Evolutionary conservation across 1,284 basidiomycete species (phyloP), one percentile per base, ranked within the genome.

Genomic region (Pseudozyma flocculosa): DNA sequence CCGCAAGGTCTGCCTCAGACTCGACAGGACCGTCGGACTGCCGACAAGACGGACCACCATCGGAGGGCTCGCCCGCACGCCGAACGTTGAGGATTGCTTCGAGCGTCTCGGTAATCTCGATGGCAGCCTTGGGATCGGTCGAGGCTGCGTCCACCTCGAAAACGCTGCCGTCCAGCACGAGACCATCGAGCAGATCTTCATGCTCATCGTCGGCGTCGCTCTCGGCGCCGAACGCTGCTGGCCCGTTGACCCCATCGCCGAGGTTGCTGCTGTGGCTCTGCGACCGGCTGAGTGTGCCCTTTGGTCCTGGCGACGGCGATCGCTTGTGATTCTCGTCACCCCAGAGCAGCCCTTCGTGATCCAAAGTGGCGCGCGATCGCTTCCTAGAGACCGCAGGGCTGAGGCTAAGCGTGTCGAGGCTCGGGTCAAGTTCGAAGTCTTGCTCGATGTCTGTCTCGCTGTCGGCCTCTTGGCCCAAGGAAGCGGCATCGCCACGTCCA

Each of bases 151-250:
- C 37, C 10, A 37, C 34, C 17, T 54, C 64, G 23, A 72, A 72
- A 37, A 70, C 46, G 52, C 64, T 65, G 24, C 60, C 61, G 39
- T 54, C 51, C 21, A 70, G 39, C 13, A 61, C 63, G n/a, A 70
- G 48, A 29, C 67, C 67, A 15, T 65, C 64, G 8, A 68, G 49
- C 26, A 66, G 24, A 15, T 62, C 59, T n/a, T 72, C 69, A 37
- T 62, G 60, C 43, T 68, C 66, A 19, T 70, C 69, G 29, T 72
- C 69, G 1, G 54, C 62, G 34, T 69, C 68, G 40, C 64, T 68
- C 37, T 64, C 61, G 32, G 26, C 26, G 26, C 26, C 21, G n/a
- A 22, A 29, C 26, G 26, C 24, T 18, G 42, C 8, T 22, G 40
- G 19, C 40, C 8, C 40, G 4, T 41, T n/a, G 26, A 29, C 7